These are phyloP conservation scores for Sporothrix inflata DNA, from an alignment of 2,329 filamentous ascomycete species.

Conservation along the genomic window DNA sequence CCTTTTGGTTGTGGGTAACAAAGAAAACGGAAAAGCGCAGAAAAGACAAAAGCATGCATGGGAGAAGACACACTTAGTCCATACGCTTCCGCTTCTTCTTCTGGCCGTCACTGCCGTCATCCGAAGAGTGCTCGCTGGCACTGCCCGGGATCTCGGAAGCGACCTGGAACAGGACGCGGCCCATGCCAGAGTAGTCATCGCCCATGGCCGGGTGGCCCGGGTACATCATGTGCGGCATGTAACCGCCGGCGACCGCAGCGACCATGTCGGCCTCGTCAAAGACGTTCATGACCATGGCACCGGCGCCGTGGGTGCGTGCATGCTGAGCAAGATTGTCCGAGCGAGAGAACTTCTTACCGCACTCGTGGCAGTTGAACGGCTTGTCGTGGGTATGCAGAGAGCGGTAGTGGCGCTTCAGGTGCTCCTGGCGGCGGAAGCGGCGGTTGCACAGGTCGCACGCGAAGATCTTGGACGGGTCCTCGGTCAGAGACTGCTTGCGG, in stretches of 20 bases:
- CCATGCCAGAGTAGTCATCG: slow-evolving; percentile 69
- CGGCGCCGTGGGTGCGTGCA: slow-evolving; percentile 87
- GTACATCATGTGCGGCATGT: slow-evolving; percentile 40
- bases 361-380: slow-evolving; percentile 96
- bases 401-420: slow-evolving; percentile 97
- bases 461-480: slow-evolving; percentile 98
- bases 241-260: slow-evolving; percentile 38
- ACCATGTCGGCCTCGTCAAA: slow-evolving; percentile 68
- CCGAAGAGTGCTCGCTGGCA: slow-evolving; percentile 60
- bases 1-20: background rate
- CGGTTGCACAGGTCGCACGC: slow-evolving; percentile 96
- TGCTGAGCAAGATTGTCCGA: slow-evolving; percentile 98
- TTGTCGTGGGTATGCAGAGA: slow-evolving; percentile 98
- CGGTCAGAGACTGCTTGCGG: slow-evolving; percentile 96
- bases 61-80: slow-evolving; percentile 48
- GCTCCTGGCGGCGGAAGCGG: slow-evolving; percentile 96
- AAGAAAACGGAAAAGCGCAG: background rate
- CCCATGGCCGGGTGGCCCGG: slow-evolving; percentile 41
- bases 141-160: slow-evolving; percentile 73
- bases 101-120: slow-evolving; percentile 54
- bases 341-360: slow-evolving; percentile 98
- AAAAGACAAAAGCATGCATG: background rate
- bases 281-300: slow-evolving; percentile 88
- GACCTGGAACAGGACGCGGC: slow-evolving; percentile 81
- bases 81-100: slow-evolving; percentile 82